phyloP scores from a whole-genome alignment of 2,329 filamentous ascomycete genomes.

The Dactylonectria macrodidyma region DNA sequence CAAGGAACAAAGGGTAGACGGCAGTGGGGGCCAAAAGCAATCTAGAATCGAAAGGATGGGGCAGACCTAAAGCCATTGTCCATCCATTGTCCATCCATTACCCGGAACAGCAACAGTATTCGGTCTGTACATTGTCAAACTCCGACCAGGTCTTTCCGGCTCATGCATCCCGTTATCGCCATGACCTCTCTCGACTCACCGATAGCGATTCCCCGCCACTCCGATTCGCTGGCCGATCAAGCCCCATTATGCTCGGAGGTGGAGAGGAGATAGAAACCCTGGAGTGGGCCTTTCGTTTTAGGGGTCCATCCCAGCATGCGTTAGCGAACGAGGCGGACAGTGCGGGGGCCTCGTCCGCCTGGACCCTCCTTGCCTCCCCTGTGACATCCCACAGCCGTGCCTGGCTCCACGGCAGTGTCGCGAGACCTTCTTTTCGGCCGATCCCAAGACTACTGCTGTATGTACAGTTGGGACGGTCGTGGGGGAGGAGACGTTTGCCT shows the following conservation, averaged over 20 bases:
- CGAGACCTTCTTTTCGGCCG: background rate
- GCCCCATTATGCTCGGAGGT: no score
- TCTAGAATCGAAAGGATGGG: no score
- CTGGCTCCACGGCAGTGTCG: background rate
- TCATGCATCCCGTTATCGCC: background rate
- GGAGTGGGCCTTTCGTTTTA: background rate
- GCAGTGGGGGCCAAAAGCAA: no score
- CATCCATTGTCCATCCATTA: background rate
- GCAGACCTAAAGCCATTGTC: background rate
- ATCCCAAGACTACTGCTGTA: background rate
- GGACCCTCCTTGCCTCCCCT: background rate
- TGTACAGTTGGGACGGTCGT: background rate
- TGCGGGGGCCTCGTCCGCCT: constrained; percentile 21
- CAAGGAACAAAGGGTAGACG: no score
- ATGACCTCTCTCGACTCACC: background rate
- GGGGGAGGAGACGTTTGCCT: background rate
- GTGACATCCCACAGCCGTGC: background rate
- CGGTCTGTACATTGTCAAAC: background rate
- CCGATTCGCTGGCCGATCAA: background rate
- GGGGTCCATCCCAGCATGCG: background rate
- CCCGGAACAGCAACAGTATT: background rate
- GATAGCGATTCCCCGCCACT: background rate
- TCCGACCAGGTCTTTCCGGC: background rate
- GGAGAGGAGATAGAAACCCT: no score
- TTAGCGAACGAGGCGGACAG: constrained; percentile 25